Evolutionary conservation across 2,329 filamentous ascomycete species (phyloP).

Genomic region (Diaporthe humulicola): DNA sequence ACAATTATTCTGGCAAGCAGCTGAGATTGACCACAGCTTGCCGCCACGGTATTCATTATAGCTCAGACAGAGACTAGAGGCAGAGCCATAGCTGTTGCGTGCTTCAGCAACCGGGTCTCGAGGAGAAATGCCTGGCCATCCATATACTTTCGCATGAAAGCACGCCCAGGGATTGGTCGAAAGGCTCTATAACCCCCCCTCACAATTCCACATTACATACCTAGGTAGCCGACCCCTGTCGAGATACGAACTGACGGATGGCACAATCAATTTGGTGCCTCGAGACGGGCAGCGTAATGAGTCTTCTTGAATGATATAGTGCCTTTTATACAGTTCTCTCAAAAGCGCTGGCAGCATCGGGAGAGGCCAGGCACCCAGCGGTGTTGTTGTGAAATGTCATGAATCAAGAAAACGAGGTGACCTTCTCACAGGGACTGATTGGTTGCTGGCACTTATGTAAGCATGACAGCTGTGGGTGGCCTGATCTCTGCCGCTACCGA

Average conservation of each 20-base stretch:
- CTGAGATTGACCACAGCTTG: background rate
- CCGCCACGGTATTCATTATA: background rate
- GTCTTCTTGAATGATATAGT: background rate
- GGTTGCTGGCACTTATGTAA: constrained; percentile 20
- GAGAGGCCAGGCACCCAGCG: background rate
- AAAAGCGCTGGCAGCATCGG: background rate
- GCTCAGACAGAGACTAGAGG: background rate
- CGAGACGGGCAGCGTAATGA: background rate
- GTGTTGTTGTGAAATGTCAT: background rate
- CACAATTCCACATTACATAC: background rate
- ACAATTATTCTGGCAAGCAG: background rate
- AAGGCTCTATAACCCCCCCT: background rate
- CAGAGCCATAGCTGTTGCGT: background rate
- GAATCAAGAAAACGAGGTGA: constrained; percentile 18
- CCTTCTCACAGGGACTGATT: constrained; percentile 32
- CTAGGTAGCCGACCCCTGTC: background rate
- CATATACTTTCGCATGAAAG: background rate
- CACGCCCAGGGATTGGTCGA: background rate
- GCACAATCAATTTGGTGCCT: background rate
- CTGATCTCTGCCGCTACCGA: constrained; percentile 29
- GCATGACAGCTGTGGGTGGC: constrained; percentile 7
- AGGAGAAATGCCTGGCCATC: background rate
- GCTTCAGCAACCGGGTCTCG: background rate
- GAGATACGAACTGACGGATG: background rate
- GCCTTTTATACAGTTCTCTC: background rate